Evolutionary conservation across 805 yeast species (phyloP), one percentile per base, ranked within the genome.

Genomic region (Geotrichum ghanense): DNA sequence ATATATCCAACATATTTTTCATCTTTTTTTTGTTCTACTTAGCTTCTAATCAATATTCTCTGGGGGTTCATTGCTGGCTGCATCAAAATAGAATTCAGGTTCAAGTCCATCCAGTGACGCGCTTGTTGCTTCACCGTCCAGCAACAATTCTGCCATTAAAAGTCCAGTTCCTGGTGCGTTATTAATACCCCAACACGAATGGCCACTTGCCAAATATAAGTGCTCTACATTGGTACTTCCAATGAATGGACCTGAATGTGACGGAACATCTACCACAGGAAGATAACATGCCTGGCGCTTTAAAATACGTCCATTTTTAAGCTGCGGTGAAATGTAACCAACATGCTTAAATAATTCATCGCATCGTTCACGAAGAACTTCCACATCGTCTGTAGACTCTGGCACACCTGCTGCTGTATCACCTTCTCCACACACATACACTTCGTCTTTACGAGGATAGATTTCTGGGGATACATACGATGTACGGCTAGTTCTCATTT

Each of bases 151-250:
- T 52, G 95, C 79, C 80, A 90, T 74, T 34, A 92, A 73, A 59
- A 86, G 79, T n/a, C 98, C 98, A 0, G 97, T 89, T 3, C 84
- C 97, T 1, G 97, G 97, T 0, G 96, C 96, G 64, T 92, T 90
- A 67, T 90, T 92, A 52, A 90, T 92, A 20, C 98, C 98, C 98
- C 98, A 90, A 66, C 97, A 92, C 14, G 95, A 83, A 64, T 90
- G 98, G 0, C 97, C 98, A 14, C 90, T 77, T 2, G 96, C 95
- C 47, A 90, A 63, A 56, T 69, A 83, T 50, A 90, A 68, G 50
- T 81, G 79, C 20, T 75, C 77, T 5, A 89, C 94, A 57, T 88
- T 88, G 0, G 97, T 90, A 56, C 85, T 90, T 42, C 98, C 98
- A 55, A 90, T 81, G 46, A 92, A 69, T 0, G 98, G 98, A 3